Evolutionary conservation across 768 basidiomycete species (phyloP).

Genomic region (Tremella yokohamensis): DNA sequence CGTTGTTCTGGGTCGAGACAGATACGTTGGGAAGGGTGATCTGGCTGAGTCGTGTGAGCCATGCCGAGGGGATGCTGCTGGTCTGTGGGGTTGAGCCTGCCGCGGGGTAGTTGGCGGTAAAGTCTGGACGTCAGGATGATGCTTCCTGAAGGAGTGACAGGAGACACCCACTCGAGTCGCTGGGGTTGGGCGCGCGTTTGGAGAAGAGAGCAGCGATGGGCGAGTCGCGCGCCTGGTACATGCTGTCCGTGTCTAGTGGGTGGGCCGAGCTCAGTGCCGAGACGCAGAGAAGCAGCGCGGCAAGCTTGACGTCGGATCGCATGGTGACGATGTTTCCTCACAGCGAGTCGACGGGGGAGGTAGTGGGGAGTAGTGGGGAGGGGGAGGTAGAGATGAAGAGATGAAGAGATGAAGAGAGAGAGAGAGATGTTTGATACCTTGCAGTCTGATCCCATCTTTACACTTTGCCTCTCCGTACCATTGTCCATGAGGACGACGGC

Average conservation of each 20-base stretch:
- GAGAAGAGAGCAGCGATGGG: conserved; percentile 2
- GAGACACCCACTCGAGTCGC: neutral
- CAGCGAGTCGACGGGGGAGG: neutral
- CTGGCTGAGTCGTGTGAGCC: conserved; percentile 67
- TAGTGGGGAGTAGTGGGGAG: neutral
- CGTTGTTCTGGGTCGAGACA: conserved; percentile 52
- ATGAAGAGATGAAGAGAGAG: neutral
- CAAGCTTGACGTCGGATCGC: neutral
- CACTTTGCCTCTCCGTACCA: no score
- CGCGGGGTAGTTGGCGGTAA: conserved; percentile 58
- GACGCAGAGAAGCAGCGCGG: neutral
- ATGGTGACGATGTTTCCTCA: neutral
- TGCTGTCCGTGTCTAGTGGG: neutral
- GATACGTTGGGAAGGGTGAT: conserved; percentile 73
- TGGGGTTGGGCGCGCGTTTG: conserved; percentile 1
- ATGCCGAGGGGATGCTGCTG: conserved; percentile 60
- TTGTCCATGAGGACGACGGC: no score
- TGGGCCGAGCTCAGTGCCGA: neutral
- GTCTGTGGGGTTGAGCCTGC: conserved; percentile 55
- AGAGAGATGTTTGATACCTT: neutral
- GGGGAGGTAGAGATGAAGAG: neutral
- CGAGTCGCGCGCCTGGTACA: conserved; percentile 6
- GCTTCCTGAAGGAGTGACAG: neutral
- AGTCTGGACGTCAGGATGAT: conserved; percentile 8
- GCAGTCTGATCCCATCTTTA: no score